Evolutionary conservation across 2,329 filamentous ascomycete species (phyloP), one percentile per base, ranked within the genome.

Genomic region (Chlorencoelia australis): DNA sequence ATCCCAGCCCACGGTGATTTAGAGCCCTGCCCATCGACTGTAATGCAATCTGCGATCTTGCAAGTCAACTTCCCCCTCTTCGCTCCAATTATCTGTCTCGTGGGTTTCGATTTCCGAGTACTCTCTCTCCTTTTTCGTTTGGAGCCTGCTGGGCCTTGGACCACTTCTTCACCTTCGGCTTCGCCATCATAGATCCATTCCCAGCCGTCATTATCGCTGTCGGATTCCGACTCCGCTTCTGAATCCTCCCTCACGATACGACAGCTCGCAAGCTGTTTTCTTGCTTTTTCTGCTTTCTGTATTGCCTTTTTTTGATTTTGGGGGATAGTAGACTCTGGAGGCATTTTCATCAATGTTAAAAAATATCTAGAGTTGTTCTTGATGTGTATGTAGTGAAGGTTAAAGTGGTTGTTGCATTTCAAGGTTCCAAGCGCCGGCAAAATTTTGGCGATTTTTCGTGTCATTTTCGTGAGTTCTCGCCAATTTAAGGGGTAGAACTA

Each of bases 1-100:
- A 98, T 77, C 21, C 85, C 91, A 3, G 93, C 82, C 88, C 91
- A 98, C 8, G 87, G 82, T 52, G 93, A 86, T 46, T 85, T 85
- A 26, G 75, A 73, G 4, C 84, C 86, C 25, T 93, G 85, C 1
- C 88, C 85, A 59, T 94, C 93, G 37, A 98, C 68, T 26, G 96
- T 67, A 22, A 96, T 80, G 14, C 76, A 73, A 54, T 98, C 87
- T 29, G 91, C 91, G 24, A 94, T 58, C 36, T 65, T 71, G 61
- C 87, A 94, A 54, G 81, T 72, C 46, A 95, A 94, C 9, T 59
- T 67, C 16, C 87, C 88, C 70, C 87, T 87, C 17, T 32, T 49
- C 14, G 89, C 91, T 4, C 85, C 91, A 26, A 91, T 59, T 29
- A 95, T 93, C 39, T 63, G 68, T 50, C 11, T 40, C 45, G 14